Evolutionary conservation across 2,329 filamentous ascomycete species (phyloP), one percentile per base, ranked within the genome.

Genomic region (Tolypocladium cylindrosporum): DNA sequence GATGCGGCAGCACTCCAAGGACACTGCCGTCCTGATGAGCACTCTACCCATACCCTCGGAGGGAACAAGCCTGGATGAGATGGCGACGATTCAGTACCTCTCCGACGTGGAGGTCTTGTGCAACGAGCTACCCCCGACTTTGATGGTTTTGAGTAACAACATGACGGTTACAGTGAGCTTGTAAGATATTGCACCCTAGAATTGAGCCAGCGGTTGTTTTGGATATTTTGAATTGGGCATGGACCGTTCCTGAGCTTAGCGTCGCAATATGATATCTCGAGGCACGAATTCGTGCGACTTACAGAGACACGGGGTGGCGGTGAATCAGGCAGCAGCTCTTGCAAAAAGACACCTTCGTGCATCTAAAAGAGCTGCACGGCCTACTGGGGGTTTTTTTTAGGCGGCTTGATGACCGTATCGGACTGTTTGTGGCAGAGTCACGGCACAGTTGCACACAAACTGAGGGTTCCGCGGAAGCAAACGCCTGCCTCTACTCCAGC

Each of bases 131-230:
- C 90, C 90, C 36, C 90, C 91, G 1, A 84, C 85, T 52, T 70
- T 95, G 65, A 75, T 96, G 70, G 88, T 96, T 43, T 81, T 95
- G 72, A 91, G 88, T 71, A 95, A 95, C 72, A 91, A 86, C 66
- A 91, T 95, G 88, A 95, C 90, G 19, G 90, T 95, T 53, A 95
- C 88, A 8, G 88, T 89, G 66, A 89, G 86, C 69, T 72, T 90
- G 61, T 90, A 42, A 66, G 13, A n/a, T 4, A 14, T 64, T 31
- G 53, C 13, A 24, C 19, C n/a, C 19, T 7, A 36, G 7, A 16
- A 48, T 34, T 7, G 37, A 34, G 9, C 13, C 39, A 42, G 13
- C 39, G 53, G 6, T 41, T 42, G 3, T 11, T n/a, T 4, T n/a
- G 19, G 24, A 6, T 5, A 5, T 34, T 16, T 5, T 3, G 16